A percentile compares a stretch with the other conserved stretches of the same genome.
Conservation (phyloP, 192 early-diverging fungal genomes). For the Rhizoclosmatium globosum region DNA sequence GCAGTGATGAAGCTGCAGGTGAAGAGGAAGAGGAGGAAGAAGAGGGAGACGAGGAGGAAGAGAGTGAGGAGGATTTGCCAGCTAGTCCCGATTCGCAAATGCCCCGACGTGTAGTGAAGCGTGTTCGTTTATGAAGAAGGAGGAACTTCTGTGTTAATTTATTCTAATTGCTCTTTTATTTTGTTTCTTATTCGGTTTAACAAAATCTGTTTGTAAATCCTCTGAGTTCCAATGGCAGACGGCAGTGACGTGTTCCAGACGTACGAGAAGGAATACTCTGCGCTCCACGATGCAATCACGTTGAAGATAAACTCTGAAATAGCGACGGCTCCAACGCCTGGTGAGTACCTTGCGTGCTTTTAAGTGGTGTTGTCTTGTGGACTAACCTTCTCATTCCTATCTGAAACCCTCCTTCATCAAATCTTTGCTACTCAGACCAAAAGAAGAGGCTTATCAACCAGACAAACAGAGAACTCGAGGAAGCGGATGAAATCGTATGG, state of each 20-base stretch:
- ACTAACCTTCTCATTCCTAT: neutral
- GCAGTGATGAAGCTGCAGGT: slow-evolving; percentile 27
- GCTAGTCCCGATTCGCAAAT: slow-evolving; percentile 9
- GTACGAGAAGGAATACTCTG: slow-evolving; percentile 86
- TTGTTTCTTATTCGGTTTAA: neutral
- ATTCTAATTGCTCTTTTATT: neutral
- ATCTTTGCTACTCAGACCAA: slow-evolving; percentile 60
- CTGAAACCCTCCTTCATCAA: slow-evolving; percentile 12
- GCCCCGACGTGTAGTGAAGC: slow-evolving; percentile 9
- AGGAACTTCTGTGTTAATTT: too few species aligned
- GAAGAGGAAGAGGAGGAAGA: slow-evolving; percentile 42
- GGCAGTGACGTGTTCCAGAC: slow-evolving; percentile 84
- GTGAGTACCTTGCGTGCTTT: slow-evolving; percentile 41
- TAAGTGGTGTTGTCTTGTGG: neutral
- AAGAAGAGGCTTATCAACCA: slow-evolving; percentile 79
- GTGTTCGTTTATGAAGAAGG: slow-evolving; percentile 1
- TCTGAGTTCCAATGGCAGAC: slow-evolving; percentile 7
- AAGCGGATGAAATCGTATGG: slow-evolving; percentile 88
- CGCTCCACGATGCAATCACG: slow-evolving; percentile 64
- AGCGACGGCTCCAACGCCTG: slow-evolving; percentile 62
- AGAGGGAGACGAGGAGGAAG: slow-evolving; percentile 30
- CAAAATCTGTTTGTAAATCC: slow-evolving; percentile 3
- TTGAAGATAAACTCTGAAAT: slow-evolving; percentile 67
- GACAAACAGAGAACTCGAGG: slow-evolving; percentile 84
- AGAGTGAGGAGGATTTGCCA: slow-evolving; percentile 4